A percentile compares a stretch with the other conserved stretches of the same genome.
These are phyloP conservation scores for Clarkia xantiana DNA, from an alignment of 345 rosid species.

Conservation along the genomic window DNA sequence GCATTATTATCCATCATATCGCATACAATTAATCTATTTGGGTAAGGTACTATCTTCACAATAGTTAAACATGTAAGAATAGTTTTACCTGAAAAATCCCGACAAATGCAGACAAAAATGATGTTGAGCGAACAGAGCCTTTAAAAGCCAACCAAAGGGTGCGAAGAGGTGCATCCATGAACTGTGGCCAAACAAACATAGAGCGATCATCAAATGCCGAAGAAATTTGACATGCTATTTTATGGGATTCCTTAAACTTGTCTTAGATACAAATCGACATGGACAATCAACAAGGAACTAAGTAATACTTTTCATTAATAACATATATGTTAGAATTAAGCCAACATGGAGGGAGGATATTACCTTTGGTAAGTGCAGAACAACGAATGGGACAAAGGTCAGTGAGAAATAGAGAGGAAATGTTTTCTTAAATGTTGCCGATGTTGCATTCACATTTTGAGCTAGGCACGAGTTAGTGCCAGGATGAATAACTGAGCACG, in stretches of 20 bases:
- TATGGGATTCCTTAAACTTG: not conserved
- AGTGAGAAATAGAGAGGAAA: slow-evolving; percentile 95
- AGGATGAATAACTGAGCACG: slow-evolving; percentile 90
- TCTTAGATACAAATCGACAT: not conserved
- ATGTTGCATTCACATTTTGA: slow-evolving; percentile 79
- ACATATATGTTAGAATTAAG: not conserved
- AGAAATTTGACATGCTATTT: not conserved
- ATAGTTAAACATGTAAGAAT: slow-evolving; percentile 4
- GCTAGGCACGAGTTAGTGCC: slow-evolving; percentile 54
- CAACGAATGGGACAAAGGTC: slow-evolving; percentile 94
- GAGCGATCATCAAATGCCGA: not conserved
- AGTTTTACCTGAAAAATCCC: slow-evolving; percentile 83
- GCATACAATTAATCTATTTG: not conserved
- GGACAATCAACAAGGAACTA: not conserved
- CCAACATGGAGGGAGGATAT: slow-evolving; percentile 10
- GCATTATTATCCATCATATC: slow-evolving; percentile 15
- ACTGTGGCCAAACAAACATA: slow-evolving; percentile 24
- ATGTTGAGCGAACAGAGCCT: slow-evolving; percentile 82
- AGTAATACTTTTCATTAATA: too few species aligned
- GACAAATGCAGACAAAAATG: slow-evolving; percentile 95
- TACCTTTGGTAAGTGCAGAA: slow-evolving; percentile 88
- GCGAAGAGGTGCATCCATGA: slow-evolving; percentile 76
- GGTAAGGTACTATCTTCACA: not conserved
- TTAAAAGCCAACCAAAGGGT: slow-evolving; percentile 76
- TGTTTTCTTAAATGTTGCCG: slow-evolving; percentile 88